phyloP scores from a whole-genome alignment of 805 yeast species.

The Lipomyces japonicus region DNA sequence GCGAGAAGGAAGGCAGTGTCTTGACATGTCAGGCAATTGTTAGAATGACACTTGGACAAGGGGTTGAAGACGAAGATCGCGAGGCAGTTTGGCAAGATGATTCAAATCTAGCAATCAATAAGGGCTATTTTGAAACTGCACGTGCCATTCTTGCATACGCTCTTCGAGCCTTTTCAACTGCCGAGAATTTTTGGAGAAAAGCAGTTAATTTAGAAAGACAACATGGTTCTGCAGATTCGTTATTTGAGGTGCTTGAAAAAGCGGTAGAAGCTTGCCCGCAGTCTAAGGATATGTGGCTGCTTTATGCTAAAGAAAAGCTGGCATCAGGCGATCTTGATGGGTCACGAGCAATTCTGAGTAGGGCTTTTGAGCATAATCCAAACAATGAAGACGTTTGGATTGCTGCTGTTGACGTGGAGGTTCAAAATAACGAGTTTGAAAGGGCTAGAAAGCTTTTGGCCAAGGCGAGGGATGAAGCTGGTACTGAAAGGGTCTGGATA shows the following conservation, averaged over 20 bases:
- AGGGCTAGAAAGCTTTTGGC: slow-evolving; percentile 42
- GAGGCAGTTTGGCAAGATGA: slow-evolving; percentile 40
- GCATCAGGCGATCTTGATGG: slow-evolving; percentile 45
- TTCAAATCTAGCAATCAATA: slow-evolving; percentile 37
- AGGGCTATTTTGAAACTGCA: slow-evolving; percentile 40
- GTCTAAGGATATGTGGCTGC: slow-evolving; percentile 52
- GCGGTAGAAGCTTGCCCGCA: slow-evolving; percentile 52
- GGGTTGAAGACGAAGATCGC: slow-evolving; percentile 34
- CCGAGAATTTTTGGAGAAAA: slow-evolving; percentile 32
- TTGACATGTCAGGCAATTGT: slow-evolving; percentile 56
- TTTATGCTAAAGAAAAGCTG: slow-evolving; percentile 62
- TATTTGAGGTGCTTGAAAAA: slow-evolving; percentile 49
- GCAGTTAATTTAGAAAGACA: slow-evolving; percentile 34
- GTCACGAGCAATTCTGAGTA: slow-evolving; percentile 53
- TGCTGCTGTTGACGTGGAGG: slow-evolving; percentile 66
- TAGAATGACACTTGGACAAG: slow-evolving; percentile 40
- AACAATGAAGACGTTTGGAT: slow-evolving; percentile 58
- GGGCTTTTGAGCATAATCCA: slow-evolving; percentile 47
- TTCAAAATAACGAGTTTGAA: slow-evolving; percentile 40
- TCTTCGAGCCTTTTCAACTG: slow-evolving; percentile 47
- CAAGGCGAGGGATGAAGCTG: slow-evolving; percentile 41
- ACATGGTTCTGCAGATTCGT: slow-evolving; percentile 33
- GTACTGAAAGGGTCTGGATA: slow-evolving; percentile 55
- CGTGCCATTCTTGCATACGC: slow-evolving; percentile 49
- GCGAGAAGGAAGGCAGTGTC: slow-evolving; percentile 48